These are phyloP conservation scores for Xerocomus potaroensis DNA, from an alignment of 768 basidiomycete genomes.

Conservation along the genomic window DNA sequence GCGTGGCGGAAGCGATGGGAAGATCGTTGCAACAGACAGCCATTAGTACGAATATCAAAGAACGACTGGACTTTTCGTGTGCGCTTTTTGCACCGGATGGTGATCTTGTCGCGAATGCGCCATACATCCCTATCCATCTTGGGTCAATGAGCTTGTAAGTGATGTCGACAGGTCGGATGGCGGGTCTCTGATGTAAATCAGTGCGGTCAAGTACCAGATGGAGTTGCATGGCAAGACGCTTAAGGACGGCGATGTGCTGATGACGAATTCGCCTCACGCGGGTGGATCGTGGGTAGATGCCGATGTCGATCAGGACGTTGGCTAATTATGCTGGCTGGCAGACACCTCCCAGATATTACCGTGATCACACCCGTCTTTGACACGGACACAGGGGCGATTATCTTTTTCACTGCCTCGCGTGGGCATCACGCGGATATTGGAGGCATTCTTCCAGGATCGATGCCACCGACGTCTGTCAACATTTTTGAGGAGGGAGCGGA, in stretches of 20 bases:
- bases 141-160: slow-evolving; percentile 88
- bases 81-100: slow-evolving; percentile 95
- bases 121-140: slow-evolving; percentile 83
- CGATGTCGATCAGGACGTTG: no score
- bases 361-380: slow-evolving; percentile 91
- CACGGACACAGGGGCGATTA: slow-evolving; percentile 60
- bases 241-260: slow-evolving; percentile 87
- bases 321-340: slow-evolving; percentile 17
- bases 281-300: slow-evolving; percentile 75
- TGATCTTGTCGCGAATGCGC: slow-evolving; percentile 91
- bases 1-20: slow-evolving; percentile 95
- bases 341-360: slow-evolving; percentile 84
- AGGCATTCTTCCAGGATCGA: slow-evolving; percentile 88
- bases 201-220: slow-evolving; percentile 90
- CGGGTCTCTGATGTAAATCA: no score
- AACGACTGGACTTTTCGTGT: slow-evolving; percentile 92
- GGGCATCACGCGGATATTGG: slow-evolving; percentile 96
- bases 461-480: slow-evolving; percentile 90
- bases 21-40: slow-evolving; percentile 85
- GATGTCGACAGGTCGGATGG: no score
- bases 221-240: slow-evolving; percentile 63
- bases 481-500: slow-evolving; percentile 95
- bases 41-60: slow-evolving; percentile 92
- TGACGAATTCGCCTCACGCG: slow-evolving; percentile 88
- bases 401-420: slow-evolving; percentile 90